Base-by-base conservation (phyloP, 2,329 filamentous ascomycete genomes). In the Arthrobotrys conoides region DNA sequence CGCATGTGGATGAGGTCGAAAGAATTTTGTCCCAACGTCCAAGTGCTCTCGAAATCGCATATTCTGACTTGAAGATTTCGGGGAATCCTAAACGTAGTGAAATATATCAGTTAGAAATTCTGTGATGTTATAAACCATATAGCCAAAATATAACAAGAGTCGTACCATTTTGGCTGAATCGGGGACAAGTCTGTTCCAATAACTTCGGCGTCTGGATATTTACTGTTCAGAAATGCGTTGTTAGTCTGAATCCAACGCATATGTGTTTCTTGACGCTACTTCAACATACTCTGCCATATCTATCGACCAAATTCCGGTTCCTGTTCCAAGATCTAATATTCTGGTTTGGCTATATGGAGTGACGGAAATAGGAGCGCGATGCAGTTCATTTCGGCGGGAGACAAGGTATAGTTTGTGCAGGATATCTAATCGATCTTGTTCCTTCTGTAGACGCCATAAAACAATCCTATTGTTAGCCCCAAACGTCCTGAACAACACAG, bases 261-360 rank as follows among this genome's bases (percentile, higher is more conserved):
- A 61, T 73, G 68, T 30, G 82, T 85, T 89, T 85, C 86, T 93
- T 88, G 1, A 16, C n/a, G 38, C n/a, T 27, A 55, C 20, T 55
- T 20, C 59, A 71, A 33, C 72, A 22, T 76, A 76, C 72, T 92
- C 90, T 80, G 92, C 92, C 85, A 97, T 91, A 81, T 95, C 92
- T 82, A 96, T 92, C 48, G 92, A 90, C 95, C 95, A 98, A 79
- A 97, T 95, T 46, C 93, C 94, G 0, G 93, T 97, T 20, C 94
- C 95, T 80, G 92, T 94, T 49, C 94, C 95, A 68, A 97, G 83
- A 82, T 92, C 90, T 49, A 92, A 83, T 59, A 91, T 87, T 64
- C 86, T 80, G 10, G 70, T 76, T 53, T 79, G 82, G 41, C 73
- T 57, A 67, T 79, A 64, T 10, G 79, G 24, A 69, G 84, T 82